Evolutionary conservation across 2,329 filamentous ascomycete species (phyloP), one percentile per base, ranked within the genome.

Genomic region (Didymosphaeria variabile): DNA sequence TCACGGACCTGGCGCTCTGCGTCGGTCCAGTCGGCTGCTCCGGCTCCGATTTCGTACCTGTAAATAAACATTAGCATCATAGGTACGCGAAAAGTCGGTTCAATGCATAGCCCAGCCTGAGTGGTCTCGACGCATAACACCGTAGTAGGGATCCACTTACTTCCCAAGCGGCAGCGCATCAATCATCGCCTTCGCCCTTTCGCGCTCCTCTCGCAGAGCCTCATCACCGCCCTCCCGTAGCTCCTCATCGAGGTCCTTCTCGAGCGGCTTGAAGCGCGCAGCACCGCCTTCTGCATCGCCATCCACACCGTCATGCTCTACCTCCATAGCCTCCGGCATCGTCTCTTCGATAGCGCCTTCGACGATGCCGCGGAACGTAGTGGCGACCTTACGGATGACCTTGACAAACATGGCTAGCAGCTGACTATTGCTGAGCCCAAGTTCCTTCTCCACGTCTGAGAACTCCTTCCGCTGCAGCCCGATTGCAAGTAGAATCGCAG

Each of bases 391-490:
- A 67, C 93, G 88, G 61, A 97, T 86, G 62, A 97, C 91, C 84
- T 99, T 99, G 77, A 97, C 92, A 79, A 99, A 98, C 91, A 98
- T 97, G 62, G 94, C 94, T 64, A 99, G 84, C 3, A 97, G 83
- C 80, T 98, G 95, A 47, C 89, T 90, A 2, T 88, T 86, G 0
- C 87, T 88, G 6, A 97, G 81, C 8, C 85, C 86, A 3, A 97
- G 80, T 73, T 99, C 95, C 64, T 90, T 88, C 63, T 94, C 90
- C 9, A 97, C 81, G 13, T 87, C 86, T 15, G 95, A 92, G 31
- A 99, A 83, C 42, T 91, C 90, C 82, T 98, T 98, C 67, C 91
- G 88, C 79, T 99, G 96, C 61, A 98, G 82, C 21, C 96, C 95
- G n/a, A 79, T 75, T 6, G 92, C 93, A n/a, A 98, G 86, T 17